Base-by-base conservation (phyloP, 768 basidiomycete species). In the Tylopilus sp. region DNA sequence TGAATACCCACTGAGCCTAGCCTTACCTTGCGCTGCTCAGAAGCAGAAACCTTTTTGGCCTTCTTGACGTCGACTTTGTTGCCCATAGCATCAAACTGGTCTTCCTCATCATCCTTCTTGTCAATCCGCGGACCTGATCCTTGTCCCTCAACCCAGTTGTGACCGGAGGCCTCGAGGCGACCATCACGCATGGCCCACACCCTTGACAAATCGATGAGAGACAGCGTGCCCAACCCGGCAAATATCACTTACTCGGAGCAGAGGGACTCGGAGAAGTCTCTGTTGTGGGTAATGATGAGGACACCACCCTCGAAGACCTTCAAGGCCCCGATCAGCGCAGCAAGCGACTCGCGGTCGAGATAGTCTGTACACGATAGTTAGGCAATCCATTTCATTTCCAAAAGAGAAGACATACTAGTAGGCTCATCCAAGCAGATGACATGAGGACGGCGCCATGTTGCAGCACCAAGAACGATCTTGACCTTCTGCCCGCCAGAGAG, bases 161-260 rank as follows among this genome's bases (percentile, higher is more conserved):
- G 93, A 56, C 94, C 95, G 40, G 95, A 98, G 6, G 95, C 93
- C 77, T 95, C 92, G 57, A 98, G 85, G 62, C 78, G 85, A 65
- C 97, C 97, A 69, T 98, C 92, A 45, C 89, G 86, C 97, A 98
- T 99, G 36, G 97, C 95, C 97, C 97, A 98, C 38, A 98, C 94
- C 77, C 76, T 77, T 50, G 12, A 25, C 21, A 50, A 40, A 18
- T 50, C 4, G 18, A 41, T 56, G 43, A 50, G 46, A 25, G 0
- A 44, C 31, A 4, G 26, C 36, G 30, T 15, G 3, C 20, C n/a
- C 17, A 31, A 7, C 5, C 35, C 10, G 13, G 15, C 18, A 28
- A 41, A n/a, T 26, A 15, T 8, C 17, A 69, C 62, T 53, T 57
- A 77, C 76, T 98, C 95, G 59, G 83, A 79, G 83, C 97, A 98